Evolutionary conservation across 306 rosid species (phyloP), one percentile per base, ranked within the genome.

Genomic region (Cicer pinnatifidum): DNA sequence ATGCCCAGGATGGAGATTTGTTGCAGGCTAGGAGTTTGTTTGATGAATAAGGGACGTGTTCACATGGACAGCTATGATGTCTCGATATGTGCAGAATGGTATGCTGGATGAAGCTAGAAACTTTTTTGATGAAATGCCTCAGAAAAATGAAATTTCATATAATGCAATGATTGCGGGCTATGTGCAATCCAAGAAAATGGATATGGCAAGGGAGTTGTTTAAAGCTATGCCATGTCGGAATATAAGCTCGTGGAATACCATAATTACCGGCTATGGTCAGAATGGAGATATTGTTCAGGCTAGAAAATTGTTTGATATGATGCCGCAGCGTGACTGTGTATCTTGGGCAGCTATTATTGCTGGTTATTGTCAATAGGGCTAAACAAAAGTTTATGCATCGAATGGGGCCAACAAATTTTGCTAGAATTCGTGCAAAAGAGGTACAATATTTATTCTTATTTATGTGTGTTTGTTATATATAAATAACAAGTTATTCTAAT

Each of bases 281-380:
- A 86, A 81, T 11, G 87, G 85, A 6, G 61, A 69, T 77, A 79
- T 91, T 41, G 84, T 75, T 69, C 77, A 85, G 60, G 97, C 96
- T 51, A 83, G 86, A 84, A 70, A 78, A 56, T 79, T 89, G 71
- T 91, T 91, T 82, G 86, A 91, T 51, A 61, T 77, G 80, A 91
- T 89, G 97, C 90, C 93, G 47, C 84, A 11, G 53, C 92, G 82
- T 37, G 96, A 91, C 77, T 86, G 84, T 79, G 89, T 91, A 69
- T 91, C 97, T 51, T 91, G 97, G 97, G 96, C 91, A 0, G 96
- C 96, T 40, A 91, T 89, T 47, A 85, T 91, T 13, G 81, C 91
- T 47, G 96, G 93, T 59, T 86, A 91, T 82, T n/a, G n/a, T n/a
- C n/a, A n/a, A n/a, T n/a, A n/a, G n/a, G n/a, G n/a, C n/a, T n/a